Evolutionary conservation across 2,329 filamentous ascomycete genomes (phyloP).

Genomic region (Neurospora sp.): DNA sequence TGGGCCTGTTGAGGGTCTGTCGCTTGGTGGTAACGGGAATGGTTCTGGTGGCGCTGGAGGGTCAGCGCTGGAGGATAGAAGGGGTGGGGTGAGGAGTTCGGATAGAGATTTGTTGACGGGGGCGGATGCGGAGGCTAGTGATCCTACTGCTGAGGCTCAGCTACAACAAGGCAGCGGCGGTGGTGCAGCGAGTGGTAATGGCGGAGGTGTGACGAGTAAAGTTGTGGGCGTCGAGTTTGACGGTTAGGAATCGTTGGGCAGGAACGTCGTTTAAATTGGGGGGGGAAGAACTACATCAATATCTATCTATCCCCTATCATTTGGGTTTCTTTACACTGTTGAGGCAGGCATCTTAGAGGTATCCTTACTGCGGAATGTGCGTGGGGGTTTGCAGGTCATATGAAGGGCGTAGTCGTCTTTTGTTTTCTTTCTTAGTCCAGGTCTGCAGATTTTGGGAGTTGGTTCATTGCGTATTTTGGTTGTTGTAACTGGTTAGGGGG

Average conservation of each 20-base stretch:
- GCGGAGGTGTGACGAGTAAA: conserved; percentile 12
- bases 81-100: conserved; percentile 52
- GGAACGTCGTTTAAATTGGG: conserved; percentile 8
- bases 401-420: background rate
- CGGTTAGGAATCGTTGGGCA: conserved; percentile 17
- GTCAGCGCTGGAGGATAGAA: conserved; percentile 35
- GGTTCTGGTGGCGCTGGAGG: conserved; percentile 1
- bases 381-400: background rate
- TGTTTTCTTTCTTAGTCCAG: background rate
- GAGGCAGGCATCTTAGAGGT: background rate
- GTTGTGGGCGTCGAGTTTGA: conserved; percentile 21
- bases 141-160: conserved; percentile 7
- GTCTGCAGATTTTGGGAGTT: background rate
- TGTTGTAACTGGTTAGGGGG: background rate
- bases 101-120: conserved; percentile 65
- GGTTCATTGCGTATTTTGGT: background rate
- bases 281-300: background rate
- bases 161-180: conserved; percentile 1
- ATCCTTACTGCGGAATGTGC: background rate
- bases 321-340: background rate
- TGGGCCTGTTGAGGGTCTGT: conserved; percentile 12
- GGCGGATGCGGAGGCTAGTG: conserved; percentile 55
- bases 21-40: conserved; percentile 16
- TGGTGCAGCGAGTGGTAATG: conserved; percentile 16
- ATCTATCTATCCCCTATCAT: background rate